Conservation (phyloP, 495 filamentous ascomycete genomes). For the Lasiosphaeria ovina region DNA sequence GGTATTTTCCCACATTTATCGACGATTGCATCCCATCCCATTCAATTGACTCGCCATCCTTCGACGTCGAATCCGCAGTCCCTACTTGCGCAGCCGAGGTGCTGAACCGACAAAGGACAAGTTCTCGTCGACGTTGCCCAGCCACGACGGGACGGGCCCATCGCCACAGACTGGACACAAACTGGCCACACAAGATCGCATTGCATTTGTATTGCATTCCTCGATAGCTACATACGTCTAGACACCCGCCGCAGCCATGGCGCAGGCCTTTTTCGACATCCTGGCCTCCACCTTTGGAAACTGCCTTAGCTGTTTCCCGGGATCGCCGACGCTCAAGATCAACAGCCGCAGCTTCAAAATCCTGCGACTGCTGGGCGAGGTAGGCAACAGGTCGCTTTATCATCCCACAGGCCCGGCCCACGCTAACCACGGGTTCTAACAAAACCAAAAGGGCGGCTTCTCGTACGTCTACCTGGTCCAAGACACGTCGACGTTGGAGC, state of each 20-base stretch:
- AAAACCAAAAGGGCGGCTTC: constrained; percentile 74
- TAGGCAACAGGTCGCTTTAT: constrained; percentile 27
- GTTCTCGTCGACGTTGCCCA: not conserved
- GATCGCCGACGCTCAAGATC: constrained; percentile 89
- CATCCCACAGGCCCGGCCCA: too few relatives aligned
- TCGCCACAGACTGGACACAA: not conserved
- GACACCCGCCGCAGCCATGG: constrained; percentile 49
- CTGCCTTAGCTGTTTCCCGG: constrained; percentile 94
- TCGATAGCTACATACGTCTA: too few relatives aligned
- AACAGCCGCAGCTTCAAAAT: constrained; percentile 95
- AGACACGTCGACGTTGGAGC: constrained; percentile 72
- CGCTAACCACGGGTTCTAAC: too few relatives aligned
- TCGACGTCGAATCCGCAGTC: too few relatives aligned
- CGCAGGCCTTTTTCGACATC: constrained; percentile 82
- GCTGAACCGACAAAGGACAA: too few relatives aligned
- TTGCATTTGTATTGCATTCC: not conserved
- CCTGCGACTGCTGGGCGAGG: constrained; percentile 85
- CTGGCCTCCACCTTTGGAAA: constrained; percentile 79
- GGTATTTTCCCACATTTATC: too few relatives aligned
- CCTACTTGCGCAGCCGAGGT: too few relatives aligned
- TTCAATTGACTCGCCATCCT: too few relatives aligned
- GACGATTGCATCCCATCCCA: too few relatives aligned
- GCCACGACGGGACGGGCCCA: not conserved
- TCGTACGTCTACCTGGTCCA: constrained; percentile 98
- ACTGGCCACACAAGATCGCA: too few relatives aligned